Conservation (phyloP, 495 filamentous ascomycete species). For the Aspergillus asperescens region DNA sequence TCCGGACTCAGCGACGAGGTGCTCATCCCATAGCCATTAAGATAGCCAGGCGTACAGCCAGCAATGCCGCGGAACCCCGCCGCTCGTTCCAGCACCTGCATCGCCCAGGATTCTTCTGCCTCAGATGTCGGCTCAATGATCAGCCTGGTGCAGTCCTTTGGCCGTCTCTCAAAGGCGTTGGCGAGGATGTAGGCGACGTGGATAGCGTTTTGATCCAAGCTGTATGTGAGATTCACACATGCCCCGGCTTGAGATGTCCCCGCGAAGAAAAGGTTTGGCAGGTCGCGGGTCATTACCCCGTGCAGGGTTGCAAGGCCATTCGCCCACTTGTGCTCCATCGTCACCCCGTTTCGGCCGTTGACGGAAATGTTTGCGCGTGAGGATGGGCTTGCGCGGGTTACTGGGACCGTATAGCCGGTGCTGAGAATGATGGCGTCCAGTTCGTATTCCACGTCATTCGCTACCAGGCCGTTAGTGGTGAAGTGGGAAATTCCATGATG, state of each 20-base stretch:
- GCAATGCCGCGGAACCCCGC: conserved; percentile 31
- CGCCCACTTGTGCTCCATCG: conserved; percentile 41
- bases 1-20: neutral
- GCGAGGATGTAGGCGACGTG: conserved; percentile 46
- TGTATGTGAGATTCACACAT: conserved; percentile 34
- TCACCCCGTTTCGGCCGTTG: conserved; percentile 22
- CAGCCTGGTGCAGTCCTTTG: neutral
- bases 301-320: conserved; percentile 20
- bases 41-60: conserved; percentile 51
- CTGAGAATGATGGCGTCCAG: conserved; percentile 37
- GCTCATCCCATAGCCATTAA: conserved; percentile 40
- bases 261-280: conserved; percentile 52
- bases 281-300: conserved; percentile 30
- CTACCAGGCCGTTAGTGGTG: conserved; percentile 23
- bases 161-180: conserved; percentile 27
- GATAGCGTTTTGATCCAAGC: conserved; percentile 32
- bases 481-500: conserved; percentile 21
- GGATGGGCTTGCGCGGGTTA: neutral
- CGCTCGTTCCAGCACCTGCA: conserved; percentile 36
- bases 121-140: conserved; percentile 39
- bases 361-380: neutral
- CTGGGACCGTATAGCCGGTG: conserved; percentile 22
- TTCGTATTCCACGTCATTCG: conserved; percentile 24
- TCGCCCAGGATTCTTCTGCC: conserved; percentile 45
- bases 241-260: conserved; percentile 35